A percentile compares a stretch with the other conserved stretches of the same genome.
These are phyloP conservation scores for Physcomitrellopsis africana DNA, from an alignment of 225 moss, liverwort and hornwort genomes.

Conservation along the genomic window DNA sequence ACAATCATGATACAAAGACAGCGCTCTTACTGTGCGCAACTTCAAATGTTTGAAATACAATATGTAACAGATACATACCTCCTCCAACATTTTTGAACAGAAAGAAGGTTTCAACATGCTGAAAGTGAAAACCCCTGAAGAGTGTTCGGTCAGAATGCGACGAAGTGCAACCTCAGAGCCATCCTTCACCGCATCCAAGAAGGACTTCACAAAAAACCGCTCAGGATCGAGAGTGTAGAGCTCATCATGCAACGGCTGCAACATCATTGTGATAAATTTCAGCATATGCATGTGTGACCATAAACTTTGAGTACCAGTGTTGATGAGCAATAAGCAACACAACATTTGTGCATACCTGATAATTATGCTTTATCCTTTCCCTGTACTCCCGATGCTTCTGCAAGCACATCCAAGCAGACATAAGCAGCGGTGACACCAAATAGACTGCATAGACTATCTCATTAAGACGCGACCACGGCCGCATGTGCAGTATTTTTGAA, in stretches of 20 bases:
- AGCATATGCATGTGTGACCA: constrained; percentile 9
- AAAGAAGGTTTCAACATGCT: constrained; percentile 94
- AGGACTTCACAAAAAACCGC: constrained; percentile 83
- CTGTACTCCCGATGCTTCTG: constrained; percentile 99
- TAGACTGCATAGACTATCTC: background rate
- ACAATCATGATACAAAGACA: background rate
- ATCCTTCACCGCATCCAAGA: constrained; percentile 91
- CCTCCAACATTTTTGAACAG: constrained; percentile 93
- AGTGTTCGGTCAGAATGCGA: constrained; percentile 91
- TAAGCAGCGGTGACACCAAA: constrained; percentile 21
- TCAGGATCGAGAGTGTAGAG: constrained; percentile 96
- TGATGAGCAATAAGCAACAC: constrained; percentile 1
- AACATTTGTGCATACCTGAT: constrained; percentile 58
- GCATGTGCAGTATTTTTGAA: background rate
- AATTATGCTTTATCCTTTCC: constrained; percentile 88
- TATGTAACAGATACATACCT: constrained; percentile 51
- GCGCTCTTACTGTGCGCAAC: background rate
- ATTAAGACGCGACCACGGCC: background rate
- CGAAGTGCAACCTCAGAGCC: constrained; percentile 85
- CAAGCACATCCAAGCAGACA: constrained; percentile 26
- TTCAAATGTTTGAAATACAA: constrained; percentile 13
- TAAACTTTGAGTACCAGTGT: background rate
- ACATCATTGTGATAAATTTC: constrained; percentile 5
- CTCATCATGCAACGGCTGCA: constrained; percentile 89
- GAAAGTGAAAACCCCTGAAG: constrained; percentile 97